A percentile compares a stretch with the other conserved stretches of the same genome.
These are phyloP conservation scores for Penicillium sp. DNA, from an alignment of 2,329 filamentous ascomycete species.

Conservation along the genomic window DNA sequence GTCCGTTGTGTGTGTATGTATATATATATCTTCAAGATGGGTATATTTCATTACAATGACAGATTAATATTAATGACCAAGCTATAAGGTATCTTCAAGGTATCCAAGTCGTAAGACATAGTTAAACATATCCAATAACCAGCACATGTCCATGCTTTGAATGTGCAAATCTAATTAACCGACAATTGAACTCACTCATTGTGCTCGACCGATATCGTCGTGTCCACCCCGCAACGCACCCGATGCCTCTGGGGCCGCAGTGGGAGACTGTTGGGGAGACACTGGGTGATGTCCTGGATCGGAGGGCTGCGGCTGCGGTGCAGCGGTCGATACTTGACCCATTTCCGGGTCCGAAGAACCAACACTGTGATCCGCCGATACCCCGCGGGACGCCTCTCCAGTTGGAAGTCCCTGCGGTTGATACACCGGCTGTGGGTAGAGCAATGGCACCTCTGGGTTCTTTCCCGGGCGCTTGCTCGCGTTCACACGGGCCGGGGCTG, in stretches of 20 bases:
- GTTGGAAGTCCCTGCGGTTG: background rate
- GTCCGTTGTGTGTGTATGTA: no score
- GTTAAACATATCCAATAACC: no score
- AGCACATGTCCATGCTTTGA: no score
- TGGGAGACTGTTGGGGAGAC: no score
- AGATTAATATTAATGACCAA: no score
- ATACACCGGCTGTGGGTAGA: background rate
- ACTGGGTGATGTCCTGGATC: background rate
- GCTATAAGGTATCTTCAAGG: no score
- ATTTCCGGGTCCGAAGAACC: constrained; percentile 12
- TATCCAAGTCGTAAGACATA: no score
- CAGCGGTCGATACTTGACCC: constrained; percentile 1
- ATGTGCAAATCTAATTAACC: no score
- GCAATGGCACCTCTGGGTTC: constrained; percentile 10
- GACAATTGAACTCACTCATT: no score
- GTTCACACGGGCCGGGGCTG: constrained; percentile 20
- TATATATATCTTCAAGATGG: no score
- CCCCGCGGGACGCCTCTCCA: constrained; percentile 15
- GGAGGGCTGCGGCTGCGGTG: background rate
- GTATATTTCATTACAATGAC: no score
- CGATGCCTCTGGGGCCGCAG: constrained; percentile 6
- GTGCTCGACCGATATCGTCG: constrained; percentile 12
- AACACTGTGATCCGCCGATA: background rate
- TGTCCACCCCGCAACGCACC: constrained; percentile 2
- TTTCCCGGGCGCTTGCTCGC: constrained; percentile 19